Evolutionary conservation across 495 filamentous ascomycete species (phyloP).

Genomic region (Chaetomium tenue): DNA sequence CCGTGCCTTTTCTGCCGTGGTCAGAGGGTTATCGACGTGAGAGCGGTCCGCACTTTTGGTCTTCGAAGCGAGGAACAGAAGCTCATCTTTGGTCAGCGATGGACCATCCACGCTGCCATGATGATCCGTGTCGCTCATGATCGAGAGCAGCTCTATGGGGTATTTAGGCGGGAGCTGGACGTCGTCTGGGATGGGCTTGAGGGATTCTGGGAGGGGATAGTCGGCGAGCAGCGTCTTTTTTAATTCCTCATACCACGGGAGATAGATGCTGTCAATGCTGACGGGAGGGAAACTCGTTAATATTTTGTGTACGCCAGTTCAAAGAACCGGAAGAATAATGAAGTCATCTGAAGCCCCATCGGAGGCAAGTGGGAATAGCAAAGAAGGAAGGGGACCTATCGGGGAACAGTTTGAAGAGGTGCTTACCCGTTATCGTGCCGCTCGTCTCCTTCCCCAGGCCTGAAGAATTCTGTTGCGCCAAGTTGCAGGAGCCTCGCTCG

Average conservation of each 20-base stretch:
- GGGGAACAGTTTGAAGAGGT: neutral
- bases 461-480: slow-evolving; percentile 73
- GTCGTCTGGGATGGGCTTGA: slow-evolving; percentile 70
- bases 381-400: no score
- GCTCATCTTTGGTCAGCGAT: slow-evolving; percentile 14
- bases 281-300: neutral
- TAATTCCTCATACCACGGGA: slow-evolving; percentile 72
- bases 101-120: neutral
- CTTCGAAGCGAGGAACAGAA: slow-evolving; percentile 19
- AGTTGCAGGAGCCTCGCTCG: slow-evolving; percentile 82
- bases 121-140: slow-evolving; percentile 24
- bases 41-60: slow-evolving; percentile 26
- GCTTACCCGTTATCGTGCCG: slow-evolving; percentile 86
- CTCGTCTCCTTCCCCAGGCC: slow-evolving; percentile 83
- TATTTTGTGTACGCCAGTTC: neutral
- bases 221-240: slow-evolving; percentile 59
- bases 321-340: no score
- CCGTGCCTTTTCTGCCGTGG: slow-evolving; percentile 7
- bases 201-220: slow-evolving; percentile 65
- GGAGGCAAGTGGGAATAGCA: no score
- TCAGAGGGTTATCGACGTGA: slow-evolving; percentile 22
- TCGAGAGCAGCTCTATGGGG: slow-evolving; percentile 53
- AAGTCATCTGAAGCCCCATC: neutral
- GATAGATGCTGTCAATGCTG: slow-evolving; percentile 72
- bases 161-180: slow-evolving; percentile 78